Base-by-base conservation (phyloP, 768 basidiomycete species). In the Trametes coccinea region DNA sequence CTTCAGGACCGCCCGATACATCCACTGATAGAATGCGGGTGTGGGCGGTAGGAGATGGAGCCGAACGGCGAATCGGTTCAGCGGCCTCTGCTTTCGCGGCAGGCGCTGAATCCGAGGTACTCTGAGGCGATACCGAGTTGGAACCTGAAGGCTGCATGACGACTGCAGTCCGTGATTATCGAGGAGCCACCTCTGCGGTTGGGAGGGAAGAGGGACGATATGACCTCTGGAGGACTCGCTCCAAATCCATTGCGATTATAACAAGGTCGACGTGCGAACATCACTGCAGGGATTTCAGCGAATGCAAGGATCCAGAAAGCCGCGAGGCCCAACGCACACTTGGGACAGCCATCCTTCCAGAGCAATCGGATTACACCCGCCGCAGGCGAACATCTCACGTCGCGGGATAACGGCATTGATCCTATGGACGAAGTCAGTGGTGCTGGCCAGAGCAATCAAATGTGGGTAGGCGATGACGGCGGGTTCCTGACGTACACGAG, bases 11-110 rank as follows among this genome's bases (percentile, higher is more conserved):
- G 2, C n/a, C 49, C 29, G 43, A 29, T 45, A 13, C 39, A 10
- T 59, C 50, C 16, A 22, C 22, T 22, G 58, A 59, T 4, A 37
- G 48, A n/a, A 45, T 22, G 41, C 58, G 41, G 50, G 37, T 33
- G 10, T 52, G 58, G 40, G 13, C 39, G 8, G 39, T 59, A n/a
- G 57, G 49, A 22, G 49, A 44, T 10, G 22, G 17, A 4, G 31
- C 49, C 4, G 50, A 17, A 37, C 33, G 50, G 11, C 31, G 27
- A 29, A 30, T 57, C 0, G 39, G 4, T 8, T 50, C 56, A 14
- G 16, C 56, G 29, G 8, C 14, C 9, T 8, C 9, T 11, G n/a
- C 3, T 11, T 4, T 8, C 2, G 34, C 13, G n/a, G 29, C 29
- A 4, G 27, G 29, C 45, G 17, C n/a, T 6, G 33, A 7, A 8